These are phyloP conservation scores for Rubia balearica DNA, from an alignment of 305 asterid species.

Conservation along the genomic window DNA sequence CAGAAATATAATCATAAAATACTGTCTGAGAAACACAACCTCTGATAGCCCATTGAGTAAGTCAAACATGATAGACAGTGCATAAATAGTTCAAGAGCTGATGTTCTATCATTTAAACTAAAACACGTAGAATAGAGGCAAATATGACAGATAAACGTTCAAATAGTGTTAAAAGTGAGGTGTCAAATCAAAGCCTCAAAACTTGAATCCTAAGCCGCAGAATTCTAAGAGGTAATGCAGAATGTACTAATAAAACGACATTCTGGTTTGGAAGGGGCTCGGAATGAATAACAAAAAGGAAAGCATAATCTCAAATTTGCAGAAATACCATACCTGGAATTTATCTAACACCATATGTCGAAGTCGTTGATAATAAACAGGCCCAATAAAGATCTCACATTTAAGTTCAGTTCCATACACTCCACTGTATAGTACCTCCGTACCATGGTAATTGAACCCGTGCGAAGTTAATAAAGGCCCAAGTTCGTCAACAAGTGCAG, in stretches of 20 bases:
- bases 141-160: not conserved
- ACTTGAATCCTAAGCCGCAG: not conserved
- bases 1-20: not conserved
- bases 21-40: not conserved
- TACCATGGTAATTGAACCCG: constrained; percentile 90
- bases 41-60: not conserved
- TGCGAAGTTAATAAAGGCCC: constrained; percentile 52
- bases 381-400: constrained; percentile 90
- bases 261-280: not conserved
- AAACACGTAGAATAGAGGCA: not conserved
- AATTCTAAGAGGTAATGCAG: not conserved
- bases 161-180: not conserved
- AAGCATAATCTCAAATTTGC: not conserved
- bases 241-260: not conserved
- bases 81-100: not conserved
- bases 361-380: constrained; percentile 93
- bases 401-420: constrained; percentile 79
- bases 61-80: not conserved
- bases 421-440: constrained; percentile 85
- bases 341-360: constrained; percentile 98
- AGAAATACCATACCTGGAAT: constrained; percentile 54
- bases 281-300: not conserved
- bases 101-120: not conserved
- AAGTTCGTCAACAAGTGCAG: constrained; percentile 75
- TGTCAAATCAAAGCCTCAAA: not conserved